Percentiles rank a stretch among this genome's conserved stretches.
phyloP scores from a whole-genome alignment of 2,329 filamentous ascomycete species.

The Ascochyta clinopodiicola region DNA sequence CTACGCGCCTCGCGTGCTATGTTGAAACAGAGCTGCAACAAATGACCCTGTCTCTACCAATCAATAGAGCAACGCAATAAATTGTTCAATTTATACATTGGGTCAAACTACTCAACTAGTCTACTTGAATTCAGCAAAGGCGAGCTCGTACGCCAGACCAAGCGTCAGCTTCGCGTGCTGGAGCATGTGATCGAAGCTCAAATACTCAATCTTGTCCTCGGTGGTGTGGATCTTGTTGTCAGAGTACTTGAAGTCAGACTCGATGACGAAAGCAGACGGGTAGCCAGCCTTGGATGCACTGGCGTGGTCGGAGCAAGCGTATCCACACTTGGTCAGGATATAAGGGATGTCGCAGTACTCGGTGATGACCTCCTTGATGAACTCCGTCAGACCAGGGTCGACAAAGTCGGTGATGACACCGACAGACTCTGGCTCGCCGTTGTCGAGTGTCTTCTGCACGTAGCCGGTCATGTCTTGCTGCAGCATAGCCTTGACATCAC shows the following conservation, averaged over 20 bases:
- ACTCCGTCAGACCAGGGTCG: constrained; percentile 78
- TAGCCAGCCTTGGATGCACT: constrained; percentile 77
- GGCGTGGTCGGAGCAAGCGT: constrained; percentile 80
- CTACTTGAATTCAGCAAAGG: constrained; percentile 71
- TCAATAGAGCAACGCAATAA: not conserved
- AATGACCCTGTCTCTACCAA: not conserved
- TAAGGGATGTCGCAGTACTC: constrained; percentile 90
- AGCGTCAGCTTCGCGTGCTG: constrained; percentile 87
- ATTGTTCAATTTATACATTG: not conserved
- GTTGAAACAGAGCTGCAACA: not conserved
- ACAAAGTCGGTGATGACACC: constrained; percentile 95
- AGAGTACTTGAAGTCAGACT: constrained; percentile 69
- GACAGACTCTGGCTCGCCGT: constrained; percentile 82
- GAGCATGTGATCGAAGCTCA: constrained; percentile 89
- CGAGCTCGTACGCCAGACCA: constrained; percentile 83
- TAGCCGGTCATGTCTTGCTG: constrained; percentile 96
- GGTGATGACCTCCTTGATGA: constrained; percentile 88
- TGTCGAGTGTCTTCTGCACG: constrained; percentile 79
- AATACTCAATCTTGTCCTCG: constrained; percentile 72
- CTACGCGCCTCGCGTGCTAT: constrained; percentile 19
- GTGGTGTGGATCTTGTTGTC: constrained; percentile 74
- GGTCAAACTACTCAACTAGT: not conserved
- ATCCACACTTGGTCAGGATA: constrained; percentile 86
- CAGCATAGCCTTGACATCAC: constrained; percentile 92
- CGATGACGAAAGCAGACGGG: constrained; percentile 77